Base-by-base conservation (phyloP, 305 asterid genomes). In the Withania somnifera region DNA sequence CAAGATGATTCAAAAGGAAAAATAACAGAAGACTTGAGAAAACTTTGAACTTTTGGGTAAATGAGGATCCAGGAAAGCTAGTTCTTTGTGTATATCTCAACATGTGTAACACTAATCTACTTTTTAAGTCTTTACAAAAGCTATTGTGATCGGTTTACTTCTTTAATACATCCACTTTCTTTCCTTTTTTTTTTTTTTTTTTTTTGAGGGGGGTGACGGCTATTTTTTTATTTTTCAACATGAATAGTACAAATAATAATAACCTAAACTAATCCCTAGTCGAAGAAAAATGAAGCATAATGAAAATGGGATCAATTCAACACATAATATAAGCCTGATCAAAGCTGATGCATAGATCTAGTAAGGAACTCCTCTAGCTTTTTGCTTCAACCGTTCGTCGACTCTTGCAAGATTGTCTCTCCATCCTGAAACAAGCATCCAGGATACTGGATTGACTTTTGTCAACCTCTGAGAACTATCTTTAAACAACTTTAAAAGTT, bases 381-480 rank as follows among this genome's bases (percentile, higher is more conserved):
- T 75, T 10, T 50, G 61, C 80, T 75, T 14, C 61, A 60, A 50
- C 15, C 9, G 58, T 73, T 71, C 26, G 15, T 7, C 26, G 26
- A 73, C 79, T 26, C 42, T 47, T 45, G 58, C 38, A 71, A 24
- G 79, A 45, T 71, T 14, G 38, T 73, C 11, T 22, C 19, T 42
- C 78, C 54, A 45, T 24, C 14, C 79, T 73, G 42, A 15, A 14
- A 22, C 22, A 10, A 24, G 58, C 79, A 24, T 73, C 15, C 60
- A 26, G 61, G 79, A 66, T 76, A 51, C 64, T 50, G 11, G 81
- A 40, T 79, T 11, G 75, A 79, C 82, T 79, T 79, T 1, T 38
- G 54, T 79, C 82, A 58, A 79, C 28, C 66, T 47, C 71, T 40
- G 75, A 79, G 57, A 79, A 79, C 53, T 38, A 5, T 58, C 82